Conservation (phyloP, 345 rosid genomes). For the Hibiscus trionum region DNA sequence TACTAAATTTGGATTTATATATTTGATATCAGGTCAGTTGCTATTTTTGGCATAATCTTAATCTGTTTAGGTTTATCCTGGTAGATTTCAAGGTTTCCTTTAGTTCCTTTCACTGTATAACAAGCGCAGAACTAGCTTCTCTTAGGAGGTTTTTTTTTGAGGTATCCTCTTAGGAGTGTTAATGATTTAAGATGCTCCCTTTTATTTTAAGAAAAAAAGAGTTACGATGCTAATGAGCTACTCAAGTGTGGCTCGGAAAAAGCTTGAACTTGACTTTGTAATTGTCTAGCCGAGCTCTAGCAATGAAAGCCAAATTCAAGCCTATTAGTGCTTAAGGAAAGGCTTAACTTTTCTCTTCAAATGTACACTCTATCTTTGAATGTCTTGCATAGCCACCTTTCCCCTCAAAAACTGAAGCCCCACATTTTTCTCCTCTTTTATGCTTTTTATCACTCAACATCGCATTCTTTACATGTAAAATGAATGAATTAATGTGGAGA, state of each 20-base stretch:
- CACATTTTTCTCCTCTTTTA: neutral
- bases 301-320: neutral
- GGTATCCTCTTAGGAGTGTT: neutral
- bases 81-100: neutral
- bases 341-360: neutral
- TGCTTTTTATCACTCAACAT: neutral
- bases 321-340: neutral
- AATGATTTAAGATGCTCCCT: neutral
- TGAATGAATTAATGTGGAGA: neutral
- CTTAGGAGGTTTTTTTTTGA: neutral
- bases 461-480: neutral
- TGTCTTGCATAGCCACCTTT: neutral
- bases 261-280: neutral
- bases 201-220: no score
- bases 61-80: neutral
- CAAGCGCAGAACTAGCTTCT: neutral
- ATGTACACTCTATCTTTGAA: neutral
- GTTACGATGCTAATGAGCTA: neutral
- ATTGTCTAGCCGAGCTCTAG: neutral
- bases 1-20: neutral
- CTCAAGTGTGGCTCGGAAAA: neutral
- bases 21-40: neutral
- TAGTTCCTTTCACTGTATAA: neutral
- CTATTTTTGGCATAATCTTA: neutral
- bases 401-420: neutral